Conservation (phyloP, 2,329 filamentous ascomycete genomes). For the Pestalotiopsis sp. region DNA sequence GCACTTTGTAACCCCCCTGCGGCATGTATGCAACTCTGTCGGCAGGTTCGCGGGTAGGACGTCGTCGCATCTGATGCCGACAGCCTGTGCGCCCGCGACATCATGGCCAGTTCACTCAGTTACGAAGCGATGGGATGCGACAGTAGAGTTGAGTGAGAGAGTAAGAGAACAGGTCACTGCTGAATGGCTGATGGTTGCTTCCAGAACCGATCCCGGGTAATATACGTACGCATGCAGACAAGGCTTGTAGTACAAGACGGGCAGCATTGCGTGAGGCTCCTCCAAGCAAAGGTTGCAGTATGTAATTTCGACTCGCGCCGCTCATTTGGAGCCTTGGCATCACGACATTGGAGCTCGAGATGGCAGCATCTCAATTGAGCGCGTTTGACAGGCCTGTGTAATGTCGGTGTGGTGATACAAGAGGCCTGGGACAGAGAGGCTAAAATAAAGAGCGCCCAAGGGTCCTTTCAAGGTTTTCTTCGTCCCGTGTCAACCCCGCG, state of each 20-base stretch:
- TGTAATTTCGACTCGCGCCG: not conserved
- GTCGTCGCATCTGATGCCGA: not conserved
- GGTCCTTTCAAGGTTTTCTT: not conserved
- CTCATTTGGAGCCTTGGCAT: constrained; percentile 11
- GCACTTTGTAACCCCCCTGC: not conserved
- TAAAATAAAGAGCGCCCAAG: too few relatives aligned
- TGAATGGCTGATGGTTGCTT: too few relatives aligned
- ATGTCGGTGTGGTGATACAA: constrained; percentile 12
- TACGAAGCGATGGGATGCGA: not conserved
- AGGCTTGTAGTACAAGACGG: not conserved
- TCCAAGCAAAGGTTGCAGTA: too few relatives aligned
- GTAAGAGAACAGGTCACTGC: too few relatives aligned
- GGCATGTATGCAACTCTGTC: not conserved
- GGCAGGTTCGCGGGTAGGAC: not conserved
- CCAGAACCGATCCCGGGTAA: too few relatives aligned
- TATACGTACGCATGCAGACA: not conserved
- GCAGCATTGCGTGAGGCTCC: not conserved
- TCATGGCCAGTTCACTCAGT: not conserved
- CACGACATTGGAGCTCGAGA: constrained; percentile 9
- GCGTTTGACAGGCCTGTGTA: constrained; percentile 6
- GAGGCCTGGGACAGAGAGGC: not conserved
- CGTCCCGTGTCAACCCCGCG: not conserved
- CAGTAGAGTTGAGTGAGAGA: not conserved
- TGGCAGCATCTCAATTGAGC: constrained; percentile 1
- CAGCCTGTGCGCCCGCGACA: not conserved